Evolutionary conservation across 768 basidiomycete species (phyloP).

Genomic region (Lactarius trivialis): DNA sequence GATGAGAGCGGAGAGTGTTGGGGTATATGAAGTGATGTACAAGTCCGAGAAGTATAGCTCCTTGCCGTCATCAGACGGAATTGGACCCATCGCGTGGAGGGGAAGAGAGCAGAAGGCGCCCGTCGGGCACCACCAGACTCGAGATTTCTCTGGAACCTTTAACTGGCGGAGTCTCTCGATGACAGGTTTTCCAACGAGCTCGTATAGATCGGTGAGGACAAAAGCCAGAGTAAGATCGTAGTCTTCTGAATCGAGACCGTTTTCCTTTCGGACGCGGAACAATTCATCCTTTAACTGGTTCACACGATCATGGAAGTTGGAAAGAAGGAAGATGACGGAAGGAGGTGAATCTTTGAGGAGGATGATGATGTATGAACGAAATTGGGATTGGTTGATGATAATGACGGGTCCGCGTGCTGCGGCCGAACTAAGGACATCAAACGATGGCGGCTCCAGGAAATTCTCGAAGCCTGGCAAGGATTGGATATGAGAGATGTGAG

Average conservation of each 20-base stretch:
- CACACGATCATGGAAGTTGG: slow-evolving; percentile 58
- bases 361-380: slow-evolving; percentile 17
- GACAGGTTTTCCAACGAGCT: too few relatives aligned
- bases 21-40: too few relatives aligned
- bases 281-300: slow-evolving; percentile 31
- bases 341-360: neutral
- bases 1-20: too few relatives aligned
- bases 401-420: neutral
- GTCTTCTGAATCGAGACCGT: neutral
- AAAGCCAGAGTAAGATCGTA: neutral
- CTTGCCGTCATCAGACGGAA: neutral
- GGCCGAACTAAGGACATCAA: neutral
- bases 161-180: too few relatives aligned
- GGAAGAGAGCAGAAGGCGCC: slow-evolving; percentile 1
- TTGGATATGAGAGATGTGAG: neutral
- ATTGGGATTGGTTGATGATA: neutral
- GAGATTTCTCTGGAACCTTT: neutral
- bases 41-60: neutral
- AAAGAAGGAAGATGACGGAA: slow-evolving; percentile 45
- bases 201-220: slow-evolving; percentile 2
- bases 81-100: slow-evolving; percentile 8
- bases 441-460: neutral
- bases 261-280: neutral
- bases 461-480: too few relatives aligned
- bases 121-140: neutral